phyloP scores from a whole-genome alignment of 176 grass and related monocot genomes.

The Typha latifolia region DNA sequence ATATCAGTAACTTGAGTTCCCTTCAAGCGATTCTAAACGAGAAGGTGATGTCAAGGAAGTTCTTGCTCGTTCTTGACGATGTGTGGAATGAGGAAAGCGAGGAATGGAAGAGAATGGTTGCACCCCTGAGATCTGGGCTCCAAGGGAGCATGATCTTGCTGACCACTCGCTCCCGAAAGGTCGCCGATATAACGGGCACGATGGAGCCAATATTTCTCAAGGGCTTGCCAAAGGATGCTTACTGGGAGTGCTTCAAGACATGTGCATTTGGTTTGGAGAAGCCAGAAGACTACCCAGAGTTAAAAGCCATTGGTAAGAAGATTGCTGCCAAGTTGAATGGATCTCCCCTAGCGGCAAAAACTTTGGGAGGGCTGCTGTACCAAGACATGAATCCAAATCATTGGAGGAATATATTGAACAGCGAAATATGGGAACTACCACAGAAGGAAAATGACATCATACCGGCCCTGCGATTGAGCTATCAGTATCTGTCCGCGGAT shows the following conservation, averaged over 20 bases:
- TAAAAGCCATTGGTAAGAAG: slow-evolving; percentile 7
- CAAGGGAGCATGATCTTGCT: slow-evolving; percentile 27
- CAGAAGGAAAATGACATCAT: slow-evolving; percentile 20
- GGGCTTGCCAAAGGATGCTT: slow-evolving; percentile 3
- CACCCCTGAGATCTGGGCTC: neutral
- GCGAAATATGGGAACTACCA: slow-evolving; percentile 23
- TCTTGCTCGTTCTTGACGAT: slow-evolving; percentile 28
- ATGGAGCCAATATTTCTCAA: neutral
- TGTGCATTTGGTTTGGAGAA: slow-evolving; percentile 5
- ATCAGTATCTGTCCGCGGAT: slow-evolving; percentile 30
- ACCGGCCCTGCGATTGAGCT: slow-evolving; percentile 33
- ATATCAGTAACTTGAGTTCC: slow-evolving; percentile 1
- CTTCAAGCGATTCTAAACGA: slow-evolving; percentile 5
- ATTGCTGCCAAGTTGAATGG: slow-evolving; percentile 21
- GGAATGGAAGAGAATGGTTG: slow-evolving; percentile 12
- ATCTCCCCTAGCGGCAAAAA: slow-evolving; percentile 29
- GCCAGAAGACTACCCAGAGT: neutral
- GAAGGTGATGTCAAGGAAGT: neutral
- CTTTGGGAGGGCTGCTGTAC: slow-evolving; percentile 24
- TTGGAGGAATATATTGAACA: slow-evolving; percentile 16
- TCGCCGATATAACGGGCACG: neutral
- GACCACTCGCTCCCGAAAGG: slow-evolving; percentile 19
- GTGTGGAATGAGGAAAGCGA: slow-evolving; percentile 18
- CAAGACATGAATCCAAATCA: neutral
- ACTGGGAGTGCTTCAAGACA: slow-evolving; percentile 9